Conservation (phyloP, 2,329 filamentous ascomycete genomes). For the Akanthomyces muscarius region DNA sequence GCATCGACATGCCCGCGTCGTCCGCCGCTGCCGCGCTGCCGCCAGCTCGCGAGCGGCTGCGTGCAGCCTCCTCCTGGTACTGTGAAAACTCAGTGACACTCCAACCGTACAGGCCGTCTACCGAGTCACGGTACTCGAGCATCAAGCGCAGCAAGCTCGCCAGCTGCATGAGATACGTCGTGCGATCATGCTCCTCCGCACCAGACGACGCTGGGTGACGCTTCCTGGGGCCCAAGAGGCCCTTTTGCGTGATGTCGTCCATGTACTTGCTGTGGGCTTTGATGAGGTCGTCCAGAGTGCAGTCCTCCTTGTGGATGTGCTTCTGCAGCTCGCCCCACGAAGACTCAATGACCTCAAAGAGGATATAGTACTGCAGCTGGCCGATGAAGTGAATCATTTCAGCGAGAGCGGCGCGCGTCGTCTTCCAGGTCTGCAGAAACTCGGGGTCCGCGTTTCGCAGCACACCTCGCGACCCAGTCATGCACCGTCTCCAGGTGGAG, state of each 20-base stretch:
- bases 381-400: slow-evolving; percentile 99
- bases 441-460: slow-evolving; percentile 67
- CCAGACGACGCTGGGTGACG: slow-evolving; percentile 9
- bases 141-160: slow-evolving; percentile 91
- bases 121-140: slow-evolving; percentile 87
- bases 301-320: slow-evolving; percentile 76
- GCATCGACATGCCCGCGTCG: slow-evolving; percentile 35
- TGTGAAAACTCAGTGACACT: slow-evolving; percentile 90
- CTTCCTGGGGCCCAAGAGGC: slow-evolving; percentile 71
- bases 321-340: slow-evolving; percentile 89
- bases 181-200: slow-evolving; percentile 58
- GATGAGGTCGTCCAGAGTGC: slow-evolving; percentile 92
- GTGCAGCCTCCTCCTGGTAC: slow-evolving; percentile 78
- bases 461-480: slow-evolving; percentile 91
- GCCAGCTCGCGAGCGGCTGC: slow-evolving; percentile 56
- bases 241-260: slow-evolving; percentile 92
- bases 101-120: slow-evolving; percentile 92
- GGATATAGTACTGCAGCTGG: slow-evolving; percentile 96
- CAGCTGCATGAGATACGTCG: slow-evolving; percentile 83
- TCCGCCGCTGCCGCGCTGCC: slow-evolving; percentile 24
- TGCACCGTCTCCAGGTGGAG: slow-evolving; percentile 89
- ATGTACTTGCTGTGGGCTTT: slow-evolving; percentile 87
- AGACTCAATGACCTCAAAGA: slow-evolving; percentile 97
- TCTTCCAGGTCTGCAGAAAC: slow-evolving; percentile 81
- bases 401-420: slow-evolving; percentile 78